These are phyloP conservation scores for Choanephora cucurbitarum DNA, from an alignment of 371 early-diverging fungal genomes.

Conservation along the genomic window DNA sequence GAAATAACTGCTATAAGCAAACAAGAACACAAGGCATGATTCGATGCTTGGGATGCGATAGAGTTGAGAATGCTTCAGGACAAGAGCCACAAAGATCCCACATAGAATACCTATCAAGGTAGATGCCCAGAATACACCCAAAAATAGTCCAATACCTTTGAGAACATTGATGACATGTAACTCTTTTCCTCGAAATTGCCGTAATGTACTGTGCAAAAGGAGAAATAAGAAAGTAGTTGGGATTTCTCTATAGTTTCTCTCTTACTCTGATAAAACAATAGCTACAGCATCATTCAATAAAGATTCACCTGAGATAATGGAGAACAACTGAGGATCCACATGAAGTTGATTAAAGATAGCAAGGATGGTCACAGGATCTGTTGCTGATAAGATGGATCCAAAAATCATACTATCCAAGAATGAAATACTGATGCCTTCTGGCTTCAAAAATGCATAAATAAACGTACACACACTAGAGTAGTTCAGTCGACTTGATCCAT, in stretches of 20 bases:
- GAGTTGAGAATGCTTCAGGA: slow-evolving; percentile 79
- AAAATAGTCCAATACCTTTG: slow-evolving; percentile 72
- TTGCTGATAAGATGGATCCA: slow-evolving; percentile 92
- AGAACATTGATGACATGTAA: slow-evolving; percentile 72
- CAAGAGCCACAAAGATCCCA: slow-evolving; percentile 77
- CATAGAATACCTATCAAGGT: slow-evolving; percentile 79
- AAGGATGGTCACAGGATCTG: slow-evolving; percentile 95
- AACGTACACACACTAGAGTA: slow-evolving; percentile 60
- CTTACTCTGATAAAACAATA: slow-evolving; percentile 88
- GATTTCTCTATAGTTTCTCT: too few relatives aligned
- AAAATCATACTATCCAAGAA: slow-evolving; percentile 91
- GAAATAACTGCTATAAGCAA: slow-evolving; percentile 91
- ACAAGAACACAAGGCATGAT: slow-evolving; percentile 77
- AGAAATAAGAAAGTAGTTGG: too few relatives aligned
- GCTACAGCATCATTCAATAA: slow-evolving; percentile 95
- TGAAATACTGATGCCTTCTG: slow-evolving; percentile 65
- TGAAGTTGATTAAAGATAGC: slow-evolving; percentile 89
- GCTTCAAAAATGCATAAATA: slow-evolving; percentile 69
- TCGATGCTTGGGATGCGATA: slow-evolving; percentile 80
- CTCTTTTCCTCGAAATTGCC: slow-evolving; percentile 78
- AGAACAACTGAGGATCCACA: slow-evolving; percentile 91
- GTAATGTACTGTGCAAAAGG: slow-evolving; percentile 64
- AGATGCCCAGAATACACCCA: slow-evolving; percentile 82
- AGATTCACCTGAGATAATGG: slow-evolving; percentile 94
- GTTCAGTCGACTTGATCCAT: neutral